Conservation (phyloP, 2,329 filamentous ascomycete genomes). For the Microsporum canis region DNA sequence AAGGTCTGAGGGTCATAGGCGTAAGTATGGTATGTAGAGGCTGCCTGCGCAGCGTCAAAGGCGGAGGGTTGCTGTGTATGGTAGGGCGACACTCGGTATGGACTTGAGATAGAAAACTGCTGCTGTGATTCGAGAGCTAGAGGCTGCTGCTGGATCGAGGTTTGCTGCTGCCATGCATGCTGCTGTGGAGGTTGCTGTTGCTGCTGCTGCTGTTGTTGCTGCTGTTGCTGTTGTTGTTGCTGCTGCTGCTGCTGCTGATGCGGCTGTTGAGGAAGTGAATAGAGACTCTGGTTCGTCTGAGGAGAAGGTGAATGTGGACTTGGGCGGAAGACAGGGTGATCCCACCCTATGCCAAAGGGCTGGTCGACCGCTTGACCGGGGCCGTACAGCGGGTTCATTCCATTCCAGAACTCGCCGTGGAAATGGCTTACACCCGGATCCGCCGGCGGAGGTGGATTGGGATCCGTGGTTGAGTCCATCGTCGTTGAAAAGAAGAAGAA, state of each 20-base stretch:
- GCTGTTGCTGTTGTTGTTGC: constrained; percentile 13
- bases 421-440: constrained; percentile 19
- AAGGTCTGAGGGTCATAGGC: constrained; percentile 23
- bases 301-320: constrained; percentile 21
- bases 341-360: constrained; percentile 28
- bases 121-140: constrained; percentile 16
- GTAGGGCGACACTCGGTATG: constrained; percentile 7
- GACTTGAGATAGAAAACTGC: constrained; percentile 7
- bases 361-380: constrained; percentile 18
- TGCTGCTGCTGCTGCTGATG: constrained; percentile 9
- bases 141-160: constrained; percentile 16
- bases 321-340: constrained; percentile 26
- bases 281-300: constrained; percentile 17
- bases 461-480: constrained; percentile 25
- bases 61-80: constrained; percentile 13
- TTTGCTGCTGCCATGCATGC: constrained; percentile 20
- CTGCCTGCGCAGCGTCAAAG: constrained; percentile 9
- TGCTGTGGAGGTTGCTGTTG: constrained; percentile 17
- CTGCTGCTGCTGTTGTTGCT: constrained; percentile 8
- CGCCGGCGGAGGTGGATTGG: constrained; percentile 21
- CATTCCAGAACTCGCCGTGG: constrained; percentile 29
- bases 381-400: constrained; percentile 25
- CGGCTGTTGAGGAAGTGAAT: constrained; percentile 15
- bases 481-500: not conserved
- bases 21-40: constrained; percentile 22